Base-by-base conservation (phyloP, 495 filamentous ascomycete genomes). In the Trichoderma orchidacearum region DNA sequence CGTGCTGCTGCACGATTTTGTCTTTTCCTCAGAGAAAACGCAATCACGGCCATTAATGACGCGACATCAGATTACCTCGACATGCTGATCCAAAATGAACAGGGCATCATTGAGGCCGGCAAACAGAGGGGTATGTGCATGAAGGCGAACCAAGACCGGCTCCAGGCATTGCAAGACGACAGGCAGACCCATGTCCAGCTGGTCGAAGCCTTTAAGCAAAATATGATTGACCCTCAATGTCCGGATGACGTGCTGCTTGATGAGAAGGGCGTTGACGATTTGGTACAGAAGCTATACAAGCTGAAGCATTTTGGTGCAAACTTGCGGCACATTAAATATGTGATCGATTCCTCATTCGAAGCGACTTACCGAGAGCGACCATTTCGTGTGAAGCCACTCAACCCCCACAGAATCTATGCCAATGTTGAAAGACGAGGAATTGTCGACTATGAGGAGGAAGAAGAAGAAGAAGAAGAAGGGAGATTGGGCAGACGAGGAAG, bases 11-110 rank as follows among this genome's bases (percentile, higher is more conserved):
- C 65, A 1, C 53, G 64, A 21, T 74, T 75, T 55, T 58, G 66
- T 30, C 13, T 71, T 3, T 76, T 68, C 58, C 54, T 76, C 5
- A 68, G 63, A 56, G 62, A 68, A 25, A 58, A 73, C 50, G 64
- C 63, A 1, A 68, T 75, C 51, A 62, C 66, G 0, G 51, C 62
- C 2, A 68, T 66, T 61, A 75, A 75, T 41, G 70, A 75, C 54
- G 66, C 67, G 1, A 73, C 63, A 12, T 9, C 70, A 3, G 70
- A 58, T 1, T 74, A 74, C 57, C 62, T 74, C 25, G 68, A 71
- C 50, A 52, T 58, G 48, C 51, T 72, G 0, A 72, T 73, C 31
- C 53, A 58, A 25, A 36, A 65, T 2, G 61, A 65, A 51, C 4
- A 51, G 34, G 38, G 32, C 3, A 59, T 55, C 21, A 38, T 59